Evolutionary conservation across 2,329 filamentous ascomycete species (phyloP), one percentile per base, ranked within the genome.

Genomic region (Cercospora sp.): DNA sequence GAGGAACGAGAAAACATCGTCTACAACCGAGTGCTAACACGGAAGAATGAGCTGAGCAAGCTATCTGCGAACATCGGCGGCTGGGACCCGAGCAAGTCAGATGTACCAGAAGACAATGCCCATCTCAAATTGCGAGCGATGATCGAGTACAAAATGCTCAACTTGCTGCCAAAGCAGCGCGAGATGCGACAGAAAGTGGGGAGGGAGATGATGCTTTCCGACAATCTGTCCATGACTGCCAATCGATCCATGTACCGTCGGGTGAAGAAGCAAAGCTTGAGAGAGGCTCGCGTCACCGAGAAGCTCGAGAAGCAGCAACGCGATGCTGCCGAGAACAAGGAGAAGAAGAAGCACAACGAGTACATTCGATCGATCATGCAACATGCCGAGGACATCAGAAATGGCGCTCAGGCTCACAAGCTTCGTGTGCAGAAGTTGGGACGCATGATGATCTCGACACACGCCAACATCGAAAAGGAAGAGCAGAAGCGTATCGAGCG

Each of bases 241-340:
- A 99, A 99, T 78, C 90, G 95, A 61, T 90, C 91, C 63, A 87
- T 90, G 76, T 97, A 97, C 79, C 91, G 95, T 39, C 90, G 95
- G 61, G 91, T 95, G 84, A 99, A 99, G 90, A 98, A 97, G 83
- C 94, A 97, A 80, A 96, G 91, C 60, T 86, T 98, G 60, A 90
- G 94, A 39, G 95, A 99, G 81, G 95, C 95, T 66, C 91, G 94
- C 66, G 96, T 99, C 72, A 99, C 95, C 0, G 95, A 99, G 86
- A 99, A 97, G 81, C 88, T 99, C 1, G 95, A 99, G 87, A 98
- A 98, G 83, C 94, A 99, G 80, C 95, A 99, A 79, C 92, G 95
- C 66, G 94, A 98, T 79, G 94, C 94, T 51, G 91, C 95, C 67
- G 94, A 98, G 83, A 92, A 91, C 72, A 92, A 96, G 70, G 95